Percentiles rank a stretch among this genome's conserved stretches.
These are phyloP conservation scores for Microglena sp. DNA, from an alignment of 139 green algal genomes.

Conservation along the genomic window DNA sequence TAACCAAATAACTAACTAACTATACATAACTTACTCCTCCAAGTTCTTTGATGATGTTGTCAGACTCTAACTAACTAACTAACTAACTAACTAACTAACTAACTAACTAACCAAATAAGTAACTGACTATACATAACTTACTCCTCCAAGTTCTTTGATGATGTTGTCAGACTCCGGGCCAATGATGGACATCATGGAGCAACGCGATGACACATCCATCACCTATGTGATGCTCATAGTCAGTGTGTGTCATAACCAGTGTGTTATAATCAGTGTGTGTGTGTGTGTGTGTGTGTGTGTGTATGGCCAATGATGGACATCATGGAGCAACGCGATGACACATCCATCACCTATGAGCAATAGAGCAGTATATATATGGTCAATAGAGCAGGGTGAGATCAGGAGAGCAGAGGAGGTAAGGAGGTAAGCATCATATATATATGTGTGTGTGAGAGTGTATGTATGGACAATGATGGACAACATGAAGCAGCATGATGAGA, in stretches of 20 bases:
- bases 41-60: too few species aligned
- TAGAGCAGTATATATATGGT: too few species aligned
- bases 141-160: conserved; percentile 45
- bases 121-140: too few species aligned
- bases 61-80: too few species aligned
- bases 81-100: too few species aligned
- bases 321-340: conserved; percentile 38
- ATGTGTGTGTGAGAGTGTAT: neutral
- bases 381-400: too few species aligned
- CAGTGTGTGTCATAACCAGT: too few species aligned
- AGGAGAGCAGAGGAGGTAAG: too few species aligned
- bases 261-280: conserved; percentile 5
- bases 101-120: too few species aligned
- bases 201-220: conserved; percentile 35
- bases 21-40: too few species aligned
- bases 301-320: conserved; percentile 17
- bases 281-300: conserved; percentile 2
- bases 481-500: conserved; percentile 38
- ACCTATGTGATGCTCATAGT: too few species aligned
- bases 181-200: conserved; percentile 53
- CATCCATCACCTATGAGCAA: conserved; percentile 39
- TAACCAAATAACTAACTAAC: too few species aligned
- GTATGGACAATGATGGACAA: conserved; percentile 16
- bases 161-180: conserved; percentile 46
- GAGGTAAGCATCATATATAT: neutral